Evolutionary conservation across 23 red algal species (phyloP).

Genomic region (Gracilaria vermiculophylla): DNA sequence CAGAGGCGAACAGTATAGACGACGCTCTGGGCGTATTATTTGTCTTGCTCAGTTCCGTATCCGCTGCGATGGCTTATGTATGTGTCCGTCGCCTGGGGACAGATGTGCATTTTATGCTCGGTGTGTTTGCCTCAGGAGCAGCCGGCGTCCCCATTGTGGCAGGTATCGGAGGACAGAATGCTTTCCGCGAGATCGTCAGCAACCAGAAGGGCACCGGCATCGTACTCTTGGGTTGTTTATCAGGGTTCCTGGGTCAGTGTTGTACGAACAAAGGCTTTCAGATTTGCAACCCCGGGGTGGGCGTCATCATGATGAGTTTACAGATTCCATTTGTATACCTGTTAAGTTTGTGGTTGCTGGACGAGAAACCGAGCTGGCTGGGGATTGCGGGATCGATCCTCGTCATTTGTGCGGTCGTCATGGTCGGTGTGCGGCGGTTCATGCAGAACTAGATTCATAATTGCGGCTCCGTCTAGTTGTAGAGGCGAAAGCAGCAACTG

Average conservation of each 20-base stretch:
- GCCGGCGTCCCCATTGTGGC: neutral
- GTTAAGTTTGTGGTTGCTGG: neutral
- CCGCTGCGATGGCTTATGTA: neutral
- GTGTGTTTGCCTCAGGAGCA: neutral
- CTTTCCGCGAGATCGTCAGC: neutral
- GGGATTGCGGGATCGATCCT: neutral
- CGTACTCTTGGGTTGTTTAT: neutral
- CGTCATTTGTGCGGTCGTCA: neutral
- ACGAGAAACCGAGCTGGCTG: neutral
- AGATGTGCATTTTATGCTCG: conserved; percentile 3
- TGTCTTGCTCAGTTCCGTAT: neutral
- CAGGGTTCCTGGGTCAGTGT: neutral
- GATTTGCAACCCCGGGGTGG: neutral
- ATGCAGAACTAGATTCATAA: neutral
- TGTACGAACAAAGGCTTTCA: conserved; percentile 7
- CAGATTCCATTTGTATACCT: conserved; percentile 1
- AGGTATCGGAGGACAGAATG: neutral
- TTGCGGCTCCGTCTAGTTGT: no score
- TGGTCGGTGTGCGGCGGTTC: neutral
- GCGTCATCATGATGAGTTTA: neutral
- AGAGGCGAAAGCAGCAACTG: no score
- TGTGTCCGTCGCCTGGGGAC: conserved; percentile 8
- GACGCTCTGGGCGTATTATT: neutral
- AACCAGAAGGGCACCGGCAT: neutral
- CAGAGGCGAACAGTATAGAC: neutral